A percentile compares a stretch with the other conserved stretches of the same genome.
phyloP scores from a whole-genome alignment of 2,329 filamentous ascomycete species.

The Cladorrhinum sp. region DNA sequence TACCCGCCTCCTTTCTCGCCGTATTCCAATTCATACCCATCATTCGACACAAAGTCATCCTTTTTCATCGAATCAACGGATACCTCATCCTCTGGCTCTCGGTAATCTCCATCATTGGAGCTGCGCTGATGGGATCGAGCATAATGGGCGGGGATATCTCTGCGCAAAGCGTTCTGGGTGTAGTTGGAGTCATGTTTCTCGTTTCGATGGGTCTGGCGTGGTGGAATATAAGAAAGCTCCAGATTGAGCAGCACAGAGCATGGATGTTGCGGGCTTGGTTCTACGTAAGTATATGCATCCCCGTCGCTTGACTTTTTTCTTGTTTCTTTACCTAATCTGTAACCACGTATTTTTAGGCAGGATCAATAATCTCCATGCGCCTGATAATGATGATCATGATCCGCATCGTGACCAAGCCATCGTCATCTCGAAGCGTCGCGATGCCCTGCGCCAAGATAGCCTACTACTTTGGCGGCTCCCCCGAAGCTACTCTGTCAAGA shows the following conservation, averaged over 20 bases:
- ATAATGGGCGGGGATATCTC: conserved; percentile 54
- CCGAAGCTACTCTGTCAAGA: conserved; percentile 28
- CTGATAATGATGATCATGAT: conserved; percentile 45
- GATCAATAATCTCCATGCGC: conserved; percentile 50
- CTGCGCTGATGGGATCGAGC: conserved; percentile 50
- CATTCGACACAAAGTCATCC: conserved; percentile 44
- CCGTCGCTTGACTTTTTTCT: neutral
- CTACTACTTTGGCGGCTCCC: conserved; percentile 34
- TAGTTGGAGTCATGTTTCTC: conserved; percentile 44
- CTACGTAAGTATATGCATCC: conserved; percentile 39
- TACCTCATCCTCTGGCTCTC: conserved; percentile 52
- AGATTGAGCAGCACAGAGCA: conserved; percentile 61
- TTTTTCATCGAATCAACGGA: conserved; percentile 60
- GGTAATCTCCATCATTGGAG: conserved; percentile 44
- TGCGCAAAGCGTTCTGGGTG: conserved; percentile 45
- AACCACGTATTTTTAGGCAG: conserved; percentile 35
- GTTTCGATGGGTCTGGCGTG: conserved; percentile 45
- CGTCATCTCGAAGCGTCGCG: conserved; percentile 20
- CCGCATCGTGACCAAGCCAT: conserved; percentile 34
- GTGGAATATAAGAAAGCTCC: conserved; percentile 56
- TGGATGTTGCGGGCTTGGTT: conserved; percentile 61
- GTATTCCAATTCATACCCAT: conserved; percentile 48
- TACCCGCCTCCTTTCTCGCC: conserved; percentile 44
- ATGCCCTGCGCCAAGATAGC: conserved; percentile 48
- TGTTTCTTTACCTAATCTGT: neutral